These are phyloP conservation scores for Ogataea pignaliae DNA, from an alignment of 805 yeast genomes.

Conservation along the genomic window DNA sequence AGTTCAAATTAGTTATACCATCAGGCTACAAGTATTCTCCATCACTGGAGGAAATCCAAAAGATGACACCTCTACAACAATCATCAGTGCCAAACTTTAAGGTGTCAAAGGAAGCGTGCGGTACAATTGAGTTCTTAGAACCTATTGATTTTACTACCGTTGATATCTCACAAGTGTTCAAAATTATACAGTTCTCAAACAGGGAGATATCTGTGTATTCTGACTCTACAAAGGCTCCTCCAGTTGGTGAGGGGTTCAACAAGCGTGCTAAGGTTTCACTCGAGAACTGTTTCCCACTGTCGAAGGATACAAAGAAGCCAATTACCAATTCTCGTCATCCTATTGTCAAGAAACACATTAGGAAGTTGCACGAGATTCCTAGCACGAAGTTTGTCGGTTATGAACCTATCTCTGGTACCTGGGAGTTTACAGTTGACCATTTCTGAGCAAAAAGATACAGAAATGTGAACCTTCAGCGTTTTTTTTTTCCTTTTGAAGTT, in stretches of 20 bases:
- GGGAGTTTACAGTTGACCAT: conserved; percentile 55
- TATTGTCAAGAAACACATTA: conserved; percentile 61
- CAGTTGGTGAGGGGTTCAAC: conserved; percentile 77
- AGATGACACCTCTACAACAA: conserved; percentile 58
- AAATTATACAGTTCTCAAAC: conserved; percentile 54
- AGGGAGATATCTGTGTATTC: conserved; percentile 72
- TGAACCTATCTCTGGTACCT: conserved; percentile 70
- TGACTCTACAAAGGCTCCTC: conserved; percentile 54
- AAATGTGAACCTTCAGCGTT: too few species aligned
- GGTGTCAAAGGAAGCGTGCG: conserved; percentile 77
- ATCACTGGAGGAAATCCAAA: conserved; percentile 54
- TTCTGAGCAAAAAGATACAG: conserved; percentile 15
- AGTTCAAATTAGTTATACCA: conserved; percentile 20
- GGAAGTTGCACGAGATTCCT: conserved; percentile 55
- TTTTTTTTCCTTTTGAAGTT: too few species aligned
- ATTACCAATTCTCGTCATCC: conserved; percentile 77
- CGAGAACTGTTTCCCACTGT: conserved; percentile 77
- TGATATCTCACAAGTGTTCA: conserved; percentile 62
- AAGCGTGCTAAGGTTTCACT: conserved; percentile 68
- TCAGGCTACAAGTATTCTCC: conserved; percentile 91
- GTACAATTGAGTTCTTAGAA: conserved; percentile 66
- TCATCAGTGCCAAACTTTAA: conserved; percentile 59
- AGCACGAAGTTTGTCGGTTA: conserved; percentile 67
- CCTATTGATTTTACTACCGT: conserved; percentile 82
- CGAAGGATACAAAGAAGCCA: conserved; percentile 64